Evolutionary conservation across 1,284 basidiomycete species (phyloP).

Genomic region (Sanghuangporus weigelae): DNA sequence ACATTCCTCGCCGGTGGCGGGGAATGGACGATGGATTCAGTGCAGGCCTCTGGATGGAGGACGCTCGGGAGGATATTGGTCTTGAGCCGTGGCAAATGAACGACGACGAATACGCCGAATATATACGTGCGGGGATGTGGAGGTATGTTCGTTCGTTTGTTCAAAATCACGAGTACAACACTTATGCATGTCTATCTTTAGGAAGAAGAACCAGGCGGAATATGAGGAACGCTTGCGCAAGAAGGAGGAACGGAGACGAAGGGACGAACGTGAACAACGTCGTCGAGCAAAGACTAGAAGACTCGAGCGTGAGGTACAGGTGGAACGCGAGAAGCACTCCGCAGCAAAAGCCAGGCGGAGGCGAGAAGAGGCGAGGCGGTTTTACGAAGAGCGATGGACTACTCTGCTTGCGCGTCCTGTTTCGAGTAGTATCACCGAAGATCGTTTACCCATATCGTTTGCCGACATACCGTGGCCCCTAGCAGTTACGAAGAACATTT

Average conservation of each 20-base stretch:
- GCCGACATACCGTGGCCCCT: slow-evolving; percentile 80
- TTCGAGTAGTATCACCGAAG: slow-evolving; percentile 4
- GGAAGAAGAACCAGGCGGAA: slow-evolving; percentile 62
- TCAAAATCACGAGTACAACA: background rate
- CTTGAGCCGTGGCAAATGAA: slow-evolving; percentile 61
- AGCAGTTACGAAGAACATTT: slow-evolving; percentile 24
- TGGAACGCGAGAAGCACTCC: slow-evolving; percentile 41
- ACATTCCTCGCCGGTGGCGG: slow-evolving; percentile 58
- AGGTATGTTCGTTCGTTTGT: slow-evolving; percentile 38
- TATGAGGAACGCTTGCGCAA: slow-evolving; percentile 55
- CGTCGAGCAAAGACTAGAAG: slow-evolving; percentile 46
- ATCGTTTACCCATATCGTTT: slow-evolving; percentile 35
- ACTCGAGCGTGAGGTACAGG: slow-evolving; percentile 46
- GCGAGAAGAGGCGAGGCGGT: slow-evolving; percentile 39
- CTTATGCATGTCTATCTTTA: slow-evolving; percentile 25
- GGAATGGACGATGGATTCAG: slow-evolving; percentile 21
- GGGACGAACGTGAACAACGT: slow-evolving; percentile 47
- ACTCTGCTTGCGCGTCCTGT: slow-evolving; percentile 33
- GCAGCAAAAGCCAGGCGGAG: slow-evolving; percentile 39
- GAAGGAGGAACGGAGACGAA: slow-evolving; percentile 35
- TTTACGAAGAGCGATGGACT: slow-evolving; percentile 59
- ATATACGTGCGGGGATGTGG: slow-evolving; percentile 76
- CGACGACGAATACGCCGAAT: slow-evolving; percentile 82
- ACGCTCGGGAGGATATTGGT: slow-evolving; percentile 39
- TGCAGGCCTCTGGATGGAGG: slow-evolving; percentile 27